phyloP scores from a whole-genome alignment of 345 rosid genomes.

The Populus alba region DNA sequence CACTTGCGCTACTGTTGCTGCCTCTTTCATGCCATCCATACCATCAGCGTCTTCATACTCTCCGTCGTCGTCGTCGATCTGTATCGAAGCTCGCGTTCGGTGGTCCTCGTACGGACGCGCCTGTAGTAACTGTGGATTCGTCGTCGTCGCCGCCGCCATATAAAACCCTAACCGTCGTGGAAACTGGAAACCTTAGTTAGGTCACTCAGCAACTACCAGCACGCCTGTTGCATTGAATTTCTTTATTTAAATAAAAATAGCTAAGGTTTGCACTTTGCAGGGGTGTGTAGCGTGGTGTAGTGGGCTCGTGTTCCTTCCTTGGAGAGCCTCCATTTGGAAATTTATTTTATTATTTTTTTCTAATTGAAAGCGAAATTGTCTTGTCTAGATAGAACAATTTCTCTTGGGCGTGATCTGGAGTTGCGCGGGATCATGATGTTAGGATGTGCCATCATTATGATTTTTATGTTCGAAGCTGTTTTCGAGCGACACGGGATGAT shows the following conservation, averaged over 20 bases:
- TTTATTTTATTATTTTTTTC: neutral
- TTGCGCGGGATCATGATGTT: neutral
- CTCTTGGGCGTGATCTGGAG: neutral
- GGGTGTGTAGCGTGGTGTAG: neutral
- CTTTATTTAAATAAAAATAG: neutral
- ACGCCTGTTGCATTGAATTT: conserved; percentile 32
- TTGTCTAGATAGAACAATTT: neutral
- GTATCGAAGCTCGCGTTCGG: conserved; percentile 22
- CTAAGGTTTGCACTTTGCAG: conserved; percentile 41
- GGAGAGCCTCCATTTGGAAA: conserved; percentile 31
- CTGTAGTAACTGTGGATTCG: conserved; percentile 56
- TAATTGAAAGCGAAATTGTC: neutral
- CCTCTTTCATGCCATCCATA: conserved; percentile 47
- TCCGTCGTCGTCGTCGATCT: conserved; percentile 47
- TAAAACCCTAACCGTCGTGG: conserved; percentile 4
- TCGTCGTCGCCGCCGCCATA: conserved; percentile 38
- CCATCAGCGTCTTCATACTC: conserved; percentile 43
- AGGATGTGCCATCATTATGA: neutral
- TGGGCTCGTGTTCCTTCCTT: conserved; percentile 30
- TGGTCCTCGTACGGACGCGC: conserved; percentile 43
- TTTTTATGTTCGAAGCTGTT: neutral
- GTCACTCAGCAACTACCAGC: neutral
- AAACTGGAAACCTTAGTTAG: conserved; percentile 11
- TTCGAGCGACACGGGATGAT: neutral
- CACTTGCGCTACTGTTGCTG: conserved; percentile 1